Evolutionary conservation across 1,139 yeast species (phyloP), one percentile per base, ranked within the genome.

Genomic region (Lodderomyces metapsilosis): DNA sequence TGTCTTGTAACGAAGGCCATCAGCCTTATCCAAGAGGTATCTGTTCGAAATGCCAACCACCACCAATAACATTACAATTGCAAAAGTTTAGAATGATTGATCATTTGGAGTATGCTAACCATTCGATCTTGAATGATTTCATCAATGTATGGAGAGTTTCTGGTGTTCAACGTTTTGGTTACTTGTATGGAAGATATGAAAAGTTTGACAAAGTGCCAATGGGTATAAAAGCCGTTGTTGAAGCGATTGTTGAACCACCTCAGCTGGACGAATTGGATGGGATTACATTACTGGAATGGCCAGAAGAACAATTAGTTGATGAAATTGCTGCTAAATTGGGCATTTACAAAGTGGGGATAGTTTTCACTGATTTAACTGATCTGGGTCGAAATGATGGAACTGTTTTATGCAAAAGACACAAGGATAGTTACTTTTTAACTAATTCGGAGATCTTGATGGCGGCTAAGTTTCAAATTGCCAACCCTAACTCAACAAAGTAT

Each of bases 1-100:
- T 75, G 47, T 64, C 74, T 11, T 89, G 98, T 57, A 76, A 75
- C 1, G 74, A 80, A 34, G 96, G 96, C 0, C 98, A 92, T 61
- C 80, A 84, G 37, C 92, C 96, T 6, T 91, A 95, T 85, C 98
- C 98, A 1, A 76, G 71, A 42, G 97, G 98, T 0, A 89, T 92
- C 50, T 92, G 98, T 58, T 85, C 96, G n/a, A 88, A 89, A 61
- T 92, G 98, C 62, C 98, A 91, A 61, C 98, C 98, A 0, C 82
- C 96, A 1, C 95, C 96, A 0, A 88, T 94, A 44, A 89, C 98
- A 0, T 71, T 94, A 48, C 95, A 86, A 59, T 91, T 84, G 59
- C 98, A 94, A 61, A 73, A 76, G 37, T 94, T 87, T 61, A 77
- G 99, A 56, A 88, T 92, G 96, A 96, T 94, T 16, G 99, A 94